These are phyloP conservation scores for Beauveria pseudobassiana DNA, from an alignment of 2,329 filamentous ascomycete genomes.

Conservation along the genomic window DNA sequence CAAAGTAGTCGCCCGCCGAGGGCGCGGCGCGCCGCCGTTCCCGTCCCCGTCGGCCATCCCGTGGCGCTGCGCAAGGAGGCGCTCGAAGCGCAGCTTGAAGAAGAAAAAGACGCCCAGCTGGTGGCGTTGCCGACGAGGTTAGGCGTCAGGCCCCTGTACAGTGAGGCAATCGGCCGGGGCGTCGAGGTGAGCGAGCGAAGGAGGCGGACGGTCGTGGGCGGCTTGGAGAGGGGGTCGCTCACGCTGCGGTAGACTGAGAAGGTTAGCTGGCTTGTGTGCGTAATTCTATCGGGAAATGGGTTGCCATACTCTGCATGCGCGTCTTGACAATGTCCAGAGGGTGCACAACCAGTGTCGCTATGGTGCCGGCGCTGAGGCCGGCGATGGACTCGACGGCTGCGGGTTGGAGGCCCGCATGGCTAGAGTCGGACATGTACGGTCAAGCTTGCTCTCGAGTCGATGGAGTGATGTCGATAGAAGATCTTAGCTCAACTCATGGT, in stretches of 20 bases:
- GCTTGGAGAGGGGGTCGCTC: constrained; percentile 25
- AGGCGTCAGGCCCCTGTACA: constrained; percentile 84
- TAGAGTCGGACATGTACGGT: constrained; percentile 38
- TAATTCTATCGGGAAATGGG: not conserved
- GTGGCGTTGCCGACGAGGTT: constrained; percentile 87
- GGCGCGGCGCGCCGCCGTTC: constrained; percentile 12
- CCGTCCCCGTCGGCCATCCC: not conserved
- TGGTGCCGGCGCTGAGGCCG: constrained; percentile 79
- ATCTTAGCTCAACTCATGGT: constrained; percentile 1
- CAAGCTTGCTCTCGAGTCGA: not conserved
- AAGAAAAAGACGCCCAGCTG: constrained; percentile 90
- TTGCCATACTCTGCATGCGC: constrained; percentile 68
- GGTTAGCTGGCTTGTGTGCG: not conserved
- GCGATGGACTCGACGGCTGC: constrained; percentile 81
- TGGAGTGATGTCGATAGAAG: not conserved
- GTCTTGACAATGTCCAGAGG: constrained; percentile 96
- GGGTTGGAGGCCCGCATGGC: constrained; percentile 58
- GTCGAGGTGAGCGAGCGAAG: constrained; percentile 40
- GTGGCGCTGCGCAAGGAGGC: constrained; percentile 28
- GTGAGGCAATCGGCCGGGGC: constrained; percentile 55
- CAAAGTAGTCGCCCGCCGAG: constrained; percentile 67
- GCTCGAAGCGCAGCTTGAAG: constrained; percentile 53
- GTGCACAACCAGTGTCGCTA: constrained; percentile 81
- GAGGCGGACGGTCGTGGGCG: constrained; percentile 43
- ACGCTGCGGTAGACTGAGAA: constrained; percentile 43